Evolutionary conservation across 805 yeast genomes (phyloP).

Genomic region (Nakazawaea pomicola): DNA sequence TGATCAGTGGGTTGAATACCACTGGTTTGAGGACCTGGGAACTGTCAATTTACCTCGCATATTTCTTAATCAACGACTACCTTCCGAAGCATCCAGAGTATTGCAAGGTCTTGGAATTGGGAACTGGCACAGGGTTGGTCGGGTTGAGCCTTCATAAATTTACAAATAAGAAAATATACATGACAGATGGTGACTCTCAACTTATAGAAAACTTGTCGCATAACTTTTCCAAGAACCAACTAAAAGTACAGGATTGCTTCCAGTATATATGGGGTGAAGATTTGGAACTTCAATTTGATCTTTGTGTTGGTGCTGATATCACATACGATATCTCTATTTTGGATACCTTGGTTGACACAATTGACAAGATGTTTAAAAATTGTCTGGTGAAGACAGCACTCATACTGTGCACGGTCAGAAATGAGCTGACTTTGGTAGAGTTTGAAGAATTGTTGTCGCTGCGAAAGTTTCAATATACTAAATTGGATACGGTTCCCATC

Average conservation of each 20-base stretch:
- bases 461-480: constrained; percentile 5
- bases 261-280: constrained; percentile 59
- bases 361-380: constrained; percentile 32
- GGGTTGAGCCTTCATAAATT: constrained; percentile 41
- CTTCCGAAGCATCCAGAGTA: constrained; percentile 11
- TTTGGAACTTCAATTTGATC: constrained; percentile 34
- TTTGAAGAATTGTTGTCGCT: constrained; percentile 34
- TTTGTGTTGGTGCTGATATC: constrained; percentile 80
- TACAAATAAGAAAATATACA: constrained; percentile 24
- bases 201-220: constrained; percentile 41
- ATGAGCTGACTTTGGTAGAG: constrained; percentile 39
- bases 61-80: constrained; percentile 33
- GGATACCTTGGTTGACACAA: constrained; percentile 46
- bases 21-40: constrained; percentile 95
- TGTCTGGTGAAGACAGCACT: constrained; percentile 1
- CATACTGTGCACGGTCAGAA: constrained; percentile 76
- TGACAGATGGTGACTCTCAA: constrained; percentile 67
- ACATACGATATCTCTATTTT: constrained; percentile 70
- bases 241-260: constrained; percentile 2
- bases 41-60: constrained; percentile 67
- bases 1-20: constrained; percentile 71
- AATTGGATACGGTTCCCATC: background rate
- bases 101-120: constrained; percentile 60
- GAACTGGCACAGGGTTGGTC: constrained; percentile 87
- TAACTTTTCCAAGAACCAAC: constrained; percentile 30